Percentiles rank a stretch among this genome's conserved stretches.
phyloP scores from a whole-genome alignment of 306 rosid genomes.

The Casuarina glauca region DNA sequence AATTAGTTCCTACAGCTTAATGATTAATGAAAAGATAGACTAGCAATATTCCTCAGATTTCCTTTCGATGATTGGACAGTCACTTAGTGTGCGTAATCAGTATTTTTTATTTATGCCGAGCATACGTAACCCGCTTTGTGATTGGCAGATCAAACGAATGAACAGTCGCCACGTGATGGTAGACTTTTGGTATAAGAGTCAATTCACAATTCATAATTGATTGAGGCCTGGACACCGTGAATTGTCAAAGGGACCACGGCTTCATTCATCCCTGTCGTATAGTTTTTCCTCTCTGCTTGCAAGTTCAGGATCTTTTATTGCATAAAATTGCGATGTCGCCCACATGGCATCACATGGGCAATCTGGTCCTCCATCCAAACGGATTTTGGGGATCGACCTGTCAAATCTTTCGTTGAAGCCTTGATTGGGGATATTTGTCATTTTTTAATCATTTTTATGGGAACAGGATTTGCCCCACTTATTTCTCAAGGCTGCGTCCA shows the following conservation, averaged over 20 bases:
- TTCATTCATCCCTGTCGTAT: conserved; percentile 26
- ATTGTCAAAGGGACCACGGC: conserved; percentile 51
- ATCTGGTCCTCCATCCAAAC: conserved; percentile 60
- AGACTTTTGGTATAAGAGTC: conserved; percentile 22
- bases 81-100: not conserved
- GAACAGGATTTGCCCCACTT: not conserved
- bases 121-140: not conserved
- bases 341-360: conserved; percentile 73
- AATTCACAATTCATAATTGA: conserved; percentile 38
- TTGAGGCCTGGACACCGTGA: conserved; percentile 19
- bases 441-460: not conserved
- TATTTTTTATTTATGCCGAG: too few species aligned
- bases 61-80: conserved; percentile 9
- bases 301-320: conserved; percentile 25
- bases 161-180: not conserved
- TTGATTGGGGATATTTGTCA: not conserved
- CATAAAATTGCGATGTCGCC: conserved; percentile 31
- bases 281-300: conserved; percentile 10
- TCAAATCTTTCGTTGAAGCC: conserved; percentile 37
- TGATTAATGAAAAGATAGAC: not conserved
- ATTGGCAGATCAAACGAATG: not conserved
- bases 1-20: not conserved
- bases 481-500: too few species aligned
- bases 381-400: conserved; percentile 22
- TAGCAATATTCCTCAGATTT: not conserved